These are phyloP conservation scores for Cercospora sp. DNA, from an alignment of 2,329 filamentous ascomycete species.

Conservation along the genomic window DNA sequence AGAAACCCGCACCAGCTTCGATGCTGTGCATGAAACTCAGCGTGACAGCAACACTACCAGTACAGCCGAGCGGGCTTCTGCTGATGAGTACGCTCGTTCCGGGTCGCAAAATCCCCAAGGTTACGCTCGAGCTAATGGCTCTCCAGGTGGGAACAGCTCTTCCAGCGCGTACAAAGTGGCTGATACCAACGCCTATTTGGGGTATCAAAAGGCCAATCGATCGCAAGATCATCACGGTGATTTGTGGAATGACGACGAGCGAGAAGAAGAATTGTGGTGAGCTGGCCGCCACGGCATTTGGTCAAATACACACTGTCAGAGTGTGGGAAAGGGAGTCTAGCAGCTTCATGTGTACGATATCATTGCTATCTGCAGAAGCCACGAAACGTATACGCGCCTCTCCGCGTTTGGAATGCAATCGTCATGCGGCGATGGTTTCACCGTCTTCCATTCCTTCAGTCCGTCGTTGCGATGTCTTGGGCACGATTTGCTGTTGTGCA, in stretches of 20 bases:
- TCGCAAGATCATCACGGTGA: slow-evolving; percentile 30
- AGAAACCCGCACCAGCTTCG: slow-evolving; percentile 26
- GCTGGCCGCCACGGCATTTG: neutral
- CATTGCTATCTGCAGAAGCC: slow-evolving; percentile 11
- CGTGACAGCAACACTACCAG: slow-evolving; percentile 5
- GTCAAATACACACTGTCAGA: neutral
- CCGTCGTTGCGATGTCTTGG: neutral
- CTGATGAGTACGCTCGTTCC: slow-evolving; percentile 25
- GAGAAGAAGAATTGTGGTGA: slow-evolving; percentile 38
- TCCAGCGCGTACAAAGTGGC: slow-evolving; percentile 38
- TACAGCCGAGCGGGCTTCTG: slow-evolving; percentile 17
- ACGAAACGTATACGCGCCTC: slow-evolving; percentile 5
- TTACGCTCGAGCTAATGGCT: slow-evolving; percentile 29
- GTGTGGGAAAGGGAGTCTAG: neutral
- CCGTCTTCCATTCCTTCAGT: neutral
- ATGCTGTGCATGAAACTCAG: slow-evolving; percentile 30
- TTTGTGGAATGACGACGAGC: slow-evolving; percentile 38
- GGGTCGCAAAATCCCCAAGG: slow-evolving; percentile 26
- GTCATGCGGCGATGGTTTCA: neutral
- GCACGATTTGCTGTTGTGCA: neutral
- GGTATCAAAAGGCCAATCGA: slow-evolving; percentile 36
- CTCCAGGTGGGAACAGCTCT: slow-evolving; percentile 19
- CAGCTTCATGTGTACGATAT: slow-evolving; percentile 5
- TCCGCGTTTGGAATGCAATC: slow-evolving; percentile 3
- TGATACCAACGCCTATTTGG: slow-evolving; percentile 39